Base-by-base conservation (phyloP, 805 yeast genomes). In the Maudiozyma serrabonitensis region DNA sequence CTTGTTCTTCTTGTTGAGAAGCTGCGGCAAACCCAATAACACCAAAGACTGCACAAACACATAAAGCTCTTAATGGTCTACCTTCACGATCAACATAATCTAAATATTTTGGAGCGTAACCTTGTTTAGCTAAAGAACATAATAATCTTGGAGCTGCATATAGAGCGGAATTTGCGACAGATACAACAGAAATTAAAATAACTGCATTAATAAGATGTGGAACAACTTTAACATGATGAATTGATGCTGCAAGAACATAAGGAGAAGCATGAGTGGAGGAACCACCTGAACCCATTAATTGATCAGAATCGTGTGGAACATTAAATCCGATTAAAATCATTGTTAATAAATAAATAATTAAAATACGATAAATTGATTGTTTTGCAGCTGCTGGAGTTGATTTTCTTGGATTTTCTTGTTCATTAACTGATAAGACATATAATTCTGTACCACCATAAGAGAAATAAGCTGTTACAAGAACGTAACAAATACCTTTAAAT, bases 201-300 rank as follows among this genome's bases (percentile, higher is more conserved):
- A 83, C 87, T 19, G 81, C 87, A 62, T 84, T 84, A 71, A 84
- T 82, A 54, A 84, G 78, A 48, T 82, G 79, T 42, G 90, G 90
- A 45, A 84, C 73, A 42, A 79, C 84, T 47, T 69, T 70, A 54
- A 84, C 79, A 54, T 82, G 81, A 37, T 78, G 84, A 47, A 74
- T 69, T 32, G 74, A 69, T 51, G 84, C 78, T 39, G 90, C 88
- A 64, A 84, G 75, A 56, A 84, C 90, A 62, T 83, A 84, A 26
- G 91, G 91, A 19, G 90, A 84, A 16, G 86, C 82, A 32, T 66
- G 69, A 28, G 81, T 67, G 40, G 80, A 77, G 54, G 79, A 78
- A 25, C 68, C 70, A 41, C 75, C 70, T 13, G 74, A 57, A 41
- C 81, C 81, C 61, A 73, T 68, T 52, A 80, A 68, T 57, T 76